Conservation (phyloP, 2,329 filamentous ascomycete genomes). For the Capronia coronata region DNA sequence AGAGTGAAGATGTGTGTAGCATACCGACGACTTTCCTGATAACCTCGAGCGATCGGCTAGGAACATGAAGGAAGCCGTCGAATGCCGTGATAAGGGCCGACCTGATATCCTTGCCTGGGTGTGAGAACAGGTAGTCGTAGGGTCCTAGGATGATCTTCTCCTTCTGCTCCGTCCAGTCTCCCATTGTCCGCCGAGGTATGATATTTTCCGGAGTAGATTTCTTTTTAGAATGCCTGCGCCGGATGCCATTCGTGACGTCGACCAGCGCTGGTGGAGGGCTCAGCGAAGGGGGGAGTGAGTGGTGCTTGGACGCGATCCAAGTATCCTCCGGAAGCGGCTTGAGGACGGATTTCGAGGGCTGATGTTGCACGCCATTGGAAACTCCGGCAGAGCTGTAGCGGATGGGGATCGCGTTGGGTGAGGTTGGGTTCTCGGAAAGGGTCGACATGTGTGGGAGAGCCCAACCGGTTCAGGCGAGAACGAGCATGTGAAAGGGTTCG, state of each 20-base stretch:
- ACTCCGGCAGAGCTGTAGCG: constrained; percentile 63
- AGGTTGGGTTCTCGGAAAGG: constrained; percentile 31
- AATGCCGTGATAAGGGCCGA: constrained; percentile 41
- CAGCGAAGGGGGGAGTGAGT: constrained; percentile 12
- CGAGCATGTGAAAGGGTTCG: constrained; percentile 16
- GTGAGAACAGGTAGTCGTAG: constrained; percentile 41
- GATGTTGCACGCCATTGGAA: constrained; percentile 32
- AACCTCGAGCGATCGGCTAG: constrained; percentile 35
- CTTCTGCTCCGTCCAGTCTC: constrained; percentile 32
- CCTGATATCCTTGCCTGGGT: constrained; percentile 43
- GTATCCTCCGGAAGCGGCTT: constrained; percentile 55
- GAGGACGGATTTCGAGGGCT: constrained; percentile 38
- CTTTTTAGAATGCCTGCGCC: constrained; percentile 24
- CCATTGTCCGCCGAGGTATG: constrained; percentile 3
- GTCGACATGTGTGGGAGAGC: constrained; percentile 15
- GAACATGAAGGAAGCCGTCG: constrained; percentile 41
- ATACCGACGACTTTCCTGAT: constrained; percentile 42
- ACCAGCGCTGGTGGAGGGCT: constrained; percentile 5
- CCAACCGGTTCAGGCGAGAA: background rate
- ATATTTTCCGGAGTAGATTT: constrained; percentile 20
- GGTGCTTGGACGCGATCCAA: constrained; percentile 48
- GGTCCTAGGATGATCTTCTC: constrained; percentile 41
- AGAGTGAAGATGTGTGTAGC: constrained; percentile 42
- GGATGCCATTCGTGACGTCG: constrained; percentile 21
- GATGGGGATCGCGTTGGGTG: constrained; percentile 64